A percentile compares a stretch with the other conserved stretches of the same genome.
Evolutionary conservation across 2,329 filamentous ascomycete species (phyloP).

Genomic region (Aurifilum marmelostoma): DNA sequence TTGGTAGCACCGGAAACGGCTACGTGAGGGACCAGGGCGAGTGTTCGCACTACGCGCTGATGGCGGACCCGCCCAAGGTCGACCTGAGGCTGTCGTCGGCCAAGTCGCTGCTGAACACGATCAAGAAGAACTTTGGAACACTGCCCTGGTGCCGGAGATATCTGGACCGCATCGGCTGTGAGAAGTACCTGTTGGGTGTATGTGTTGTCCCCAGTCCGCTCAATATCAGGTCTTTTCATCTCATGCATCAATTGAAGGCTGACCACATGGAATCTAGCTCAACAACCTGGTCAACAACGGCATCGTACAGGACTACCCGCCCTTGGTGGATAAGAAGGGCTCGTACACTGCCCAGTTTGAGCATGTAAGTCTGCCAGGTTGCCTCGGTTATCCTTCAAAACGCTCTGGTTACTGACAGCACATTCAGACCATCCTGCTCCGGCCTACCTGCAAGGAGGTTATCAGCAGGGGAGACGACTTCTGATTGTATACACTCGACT

Average conservation of each 20-base stretch:
- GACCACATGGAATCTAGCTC: slow-evolving; percentile 53
- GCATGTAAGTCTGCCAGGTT: slow-evolving; percentile 68
- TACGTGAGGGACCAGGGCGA: slow-evolving; percentile 88
- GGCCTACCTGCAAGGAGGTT: slow-evolving; percentile 83
- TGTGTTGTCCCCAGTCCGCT: slow-evolving; percentile 44
- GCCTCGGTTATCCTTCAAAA: no score
- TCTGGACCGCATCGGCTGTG: slow-evolving; percentile 87
- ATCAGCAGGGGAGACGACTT: slow-evolving; percentile 87
- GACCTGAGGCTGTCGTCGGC: slow-evolving; percentile 79
- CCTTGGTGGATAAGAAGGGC: slow-evolving; percentile 88
- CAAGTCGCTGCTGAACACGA: slow-evolving; percentile 81
- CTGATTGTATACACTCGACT: slow-evolving; percentile 44
- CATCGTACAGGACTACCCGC: slow-evolving; percentile 89
- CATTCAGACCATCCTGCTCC: slow-evolving; percentile 71
- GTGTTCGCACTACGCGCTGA: slow-evolving; percentile 84
- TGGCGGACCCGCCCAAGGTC: slow-evolving; percentile 72
- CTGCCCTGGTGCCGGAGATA: slow-evolving; percentile 90
- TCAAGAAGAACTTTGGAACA: slow-evolving; percentile 96
- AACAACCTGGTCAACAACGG: slow-evolving; percentile 83
- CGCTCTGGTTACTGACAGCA: slow-evolving; percentile 23
- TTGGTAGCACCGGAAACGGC: slow-evolving; percentile 90
- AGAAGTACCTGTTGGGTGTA: slow-evolving; percentile 91
- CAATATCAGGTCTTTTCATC: not conserved
- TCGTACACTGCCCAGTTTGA: slow-evolving; percentile 94
- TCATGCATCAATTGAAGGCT: slow-evolving; percentile 33